Evolutionary conservation across 495 filamentous ascomycete genomes (phyloP).

Genomic region (Penicillium paxilli): DNA sequence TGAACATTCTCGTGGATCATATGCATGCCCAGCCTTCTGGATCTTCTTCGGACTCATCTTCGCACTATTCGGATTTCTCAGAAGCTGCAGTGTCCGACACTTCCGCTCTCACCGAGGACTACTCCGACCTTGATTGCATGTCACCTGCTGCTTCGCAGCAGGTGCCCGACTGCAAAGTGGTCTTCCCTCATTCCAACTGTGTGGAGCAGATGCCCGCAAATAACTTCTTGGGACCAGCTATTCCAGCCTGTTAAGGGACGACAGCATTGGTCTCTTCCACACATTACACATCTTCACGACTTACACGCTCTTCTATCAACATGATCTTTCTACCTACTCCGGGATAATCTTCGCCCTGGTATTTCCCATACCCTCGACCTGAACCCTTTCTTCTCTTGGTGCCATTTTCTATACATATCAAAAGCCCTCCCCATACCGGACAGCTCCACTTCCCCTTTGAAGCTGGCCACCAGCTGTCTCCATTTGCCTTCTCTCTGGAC

Average conservation of each 20-base stretch:
- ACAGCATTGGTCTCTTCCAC: constrained; percentile 14
- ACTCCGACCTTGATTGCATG: constrained; percentile 41
- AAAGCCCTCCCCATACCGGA: constrained; percentile 5
- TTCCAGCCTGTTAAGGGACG: constrained; percentile 27
- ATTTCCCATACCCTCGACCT: neutral
- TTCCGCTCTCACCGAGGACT: constrained; percentile 45
- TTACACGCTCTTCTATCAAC: constrained; percentile 11
- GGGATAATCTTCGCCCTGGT: neutral
- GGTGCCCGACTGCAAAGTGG: constrained; percentile 35
- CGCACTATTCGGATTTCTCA: constrained; percentile 43
- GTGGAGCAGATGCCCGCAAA: constrained; percentile 28
- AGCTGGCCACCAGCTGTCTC: constrained; percentile 15
- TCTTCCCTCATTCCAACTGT: constrained; percentile 29
- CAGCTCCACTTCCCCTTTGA: constrained; percentile 7
- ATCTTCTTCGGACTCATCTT: constrained; percentile 38
- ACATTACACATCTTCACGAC: constrained; percentile 33
- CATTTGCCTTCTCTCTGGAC: constrained; percentile 12
- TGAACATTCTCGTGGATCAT: constrained; percentile 30
- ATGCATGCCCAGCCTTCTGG: constrained; percentile 40
- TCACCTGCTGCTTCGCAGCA: constrained; percentile 37
- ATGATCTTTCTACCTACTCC: neutral
- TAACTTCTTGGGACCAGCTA: constrained; percentile 22
- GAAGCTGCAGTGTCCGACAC: constrained; percentile 44
- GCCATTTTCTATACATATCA: neutral
- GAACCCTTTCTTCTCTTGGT: neutral